Conservation (phyloP, 2,329 filamentous ascomycete genomes). For the Orbilia brochopaga region DNA sequence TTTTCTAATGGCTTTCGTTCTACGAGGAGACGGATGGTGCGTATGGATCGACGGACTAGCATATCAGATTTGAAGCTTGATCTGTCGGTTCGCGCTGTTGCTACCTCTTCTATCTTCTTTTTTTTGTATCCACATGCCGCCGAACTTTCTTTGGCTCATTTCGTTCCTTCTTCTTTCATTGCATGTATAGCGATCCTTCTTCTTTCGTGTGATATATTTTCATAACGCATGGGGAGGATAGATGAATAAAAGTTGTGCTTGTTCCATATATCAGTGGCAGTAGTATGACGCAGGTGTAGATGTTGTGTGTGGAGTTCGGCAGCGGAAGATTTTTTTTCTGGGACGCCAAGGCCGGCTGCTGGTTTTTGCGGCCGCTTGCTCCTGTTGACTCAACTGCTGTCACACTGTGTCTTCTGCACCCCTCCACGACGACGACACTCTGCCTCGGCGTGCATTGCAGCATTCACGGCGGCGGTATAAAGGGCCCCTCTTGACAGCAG, state of each 20-base stretch:
- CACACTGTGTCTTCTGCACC: not conserved
- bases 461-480: not conserved
- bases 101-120: conserved; percentile 3
- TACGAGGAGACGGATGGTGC: no score
- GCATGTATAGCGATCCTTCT: conserved; percentile 15
- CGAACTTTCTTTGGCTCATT: conserved; percentile 7
- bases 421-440: conserved; percentile 2
- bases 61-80: no score
- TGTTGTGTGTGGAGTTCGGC: not conserved
- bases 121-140: not conserved
- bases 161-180: conserved; percentile 10
- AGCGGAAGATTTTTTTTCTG: not conserved
- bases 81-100: not conserved
- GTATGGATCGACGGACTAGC: no score
- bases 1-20: no score
- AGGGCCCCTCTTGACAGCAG: no score
- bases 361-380: conserved; percentile 10
- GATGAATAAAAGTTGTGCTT: conserved; percentile 10
- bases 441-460: not conserved
- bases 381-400: conserved; percentile 24
- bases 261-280: not conserved
- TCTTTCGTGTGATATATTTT: not conserved
- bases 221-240: not conserved
- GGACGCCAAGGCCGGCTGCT: conserved; percentile 16
- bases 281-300: not conserved